Evolutionary conservation across 2,329 filamentous ascomycete species (phyloP), one percentile per base, ranked within the genome.

Genomic region (Fusarium foetens): DNA sequence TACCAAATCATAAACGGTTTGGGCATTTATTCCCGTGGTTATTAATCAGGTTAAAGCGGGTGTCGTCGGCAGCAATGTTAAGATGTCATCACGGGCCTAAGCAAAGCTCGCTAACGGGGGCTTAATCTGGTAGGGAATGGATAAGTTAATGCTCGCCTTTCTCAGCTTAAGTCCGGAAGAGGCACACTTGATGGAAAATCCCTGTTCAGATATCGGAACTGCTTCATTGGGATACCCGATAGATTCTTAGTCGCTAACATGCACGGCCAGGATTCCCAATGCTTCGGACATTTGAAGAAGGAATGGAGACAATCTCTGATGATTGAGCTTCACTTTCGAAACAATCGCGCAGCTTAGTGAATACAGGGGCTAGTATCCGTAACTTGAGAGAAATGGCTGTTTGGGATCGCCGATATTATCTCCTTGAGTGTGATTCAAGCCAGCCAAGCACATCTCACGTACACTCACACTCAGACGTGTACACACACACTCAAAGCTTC

Each of bases 141-240:
- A 76, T 25, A 57, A 57, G 53, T 58, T 73, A 63, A 68, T 75
- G 67, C 68, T 73, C 68, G 57, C 69, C 68, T 35, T 63, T 68
- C 70, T 73, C 60, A 75, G 65, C 66, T 68, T 71, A 64, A 61
- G 66, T 73, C 67, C 63, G 61, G 64, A 52, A 71, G 55, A 69
- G 58, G 58, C 57, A 73, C 62, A 64, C 68, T 74, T 71, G 71
- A 61, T 76, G 48, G 68, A 38, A 60, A 71, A 76, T 60, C 75
- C 75, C 68, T 77, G 73, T 66, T 54, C 59, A 45, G 58, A 23
- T 13, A 61, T 75, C 75, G 75, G 75, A 63, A 76, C 65, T 77
- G 58, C 75, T 76, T 71, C 65, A 75, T 77, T 73, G 33, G 75
- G 75, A 63, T 70, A 75, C 65, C 75, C 75, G 75, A 57, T 63